Conservation (phyloP, 2,329 filamentous ascomycete species). For the Dothidotthia symphoricarpi region DNA sequence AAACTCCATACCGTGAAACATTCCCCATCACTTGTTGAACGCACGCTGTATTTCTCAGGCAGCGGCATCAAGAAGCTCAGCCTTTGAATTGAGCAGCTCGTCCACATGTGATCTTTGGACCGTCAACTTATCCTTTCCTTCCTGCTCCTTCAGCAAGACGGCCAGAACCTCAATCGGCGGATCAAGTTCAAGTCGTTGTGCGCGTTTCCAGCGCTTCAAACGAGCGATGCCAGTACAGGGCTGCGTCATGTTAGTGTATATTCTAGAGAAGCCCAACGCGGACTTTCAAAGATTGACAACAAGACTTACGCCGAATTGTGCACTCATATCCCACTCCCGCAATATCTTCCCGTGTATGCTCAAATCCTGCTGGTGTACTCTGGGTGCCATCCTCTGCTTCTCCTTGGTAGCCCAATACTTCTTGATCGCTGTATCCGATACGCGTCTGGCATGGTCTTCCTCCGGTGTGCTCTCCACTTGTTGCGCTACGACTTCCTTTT, state of each 20-base stretch:
- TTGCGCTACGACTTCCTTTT: conserved; percentile 33
- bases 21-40: no score
- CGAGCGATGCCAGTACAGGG: conserved; percentile 84
- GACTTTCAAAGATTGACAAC: neutral
- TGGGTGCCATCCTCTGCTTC: conserved; percentile 61
- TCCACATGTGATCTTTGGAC: conserved; percentile 73
- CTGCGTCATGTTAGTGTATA: conserved; percentile 45
- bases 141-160: conserved; percentile 72
- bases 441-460: conserved; percentile 60
- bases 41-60: no score
- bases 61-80: conserved; percentile 36
- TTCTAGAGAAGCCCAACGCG: neutral
- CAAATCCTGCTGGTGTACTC: conserved; percentile 76
- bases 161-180: conserved; percentile 89
- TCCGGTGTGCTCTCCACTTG: conserved; percentile 32
- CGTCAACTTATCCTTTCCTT: conserved; percentile 50
- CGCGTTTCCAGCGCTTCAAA: conserved; percentile 82
- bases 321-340: conserved; percentile 87
- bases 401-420: conserved; percentile 78
- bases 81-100: conserved; percentile 55
- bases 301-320: conserved; percentile 77
- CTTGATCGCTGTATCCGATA: conserved; percentile 68
- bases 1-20: no score
- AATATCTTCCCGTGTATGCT: conserved; percentile 78
- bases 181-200: conserved; percentile 74